A percentile compares a stretch with the other conserved stretches of the same genome.
phyloP scores from a whole-genome alignment of 306 rosid species.

The Dalbergia cultrata region DNA sequence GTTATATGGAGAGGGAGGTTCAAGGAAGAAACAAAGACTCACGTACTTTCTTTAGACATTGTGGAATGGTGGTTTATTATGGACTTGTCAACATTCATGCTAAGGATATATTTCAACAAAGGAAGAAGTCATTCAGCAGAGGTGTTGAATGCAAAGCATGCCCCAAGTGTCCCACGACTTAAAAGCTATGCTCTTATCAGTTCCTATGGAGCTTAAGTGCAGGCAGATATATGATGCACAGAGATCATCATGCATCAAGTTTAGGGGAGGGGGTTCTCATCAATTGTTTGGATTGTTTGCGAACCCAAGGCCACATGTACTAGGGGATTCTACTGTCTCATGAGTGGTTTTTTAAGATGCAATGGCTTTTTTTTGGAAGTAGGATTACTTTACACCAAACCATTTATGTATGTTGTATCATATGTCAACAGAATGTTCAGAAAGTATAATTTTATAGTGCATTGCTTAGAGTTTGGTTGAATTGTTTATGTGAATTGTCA shows the following conservation, averaged over 20 bases:
- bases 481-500: constrained; percentile 36
- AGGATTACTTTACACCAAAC: constrained; percentile 42
- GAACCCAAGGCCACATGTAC: too few species aligned
- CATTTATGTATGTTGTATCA: constrained; percentile 49
- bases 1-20: constrained; percentile 91
- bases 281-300: too few species aligned
- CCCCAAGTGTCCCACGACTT: too few species aligned
- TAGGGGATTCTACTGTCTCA: constrained; percentile 50
- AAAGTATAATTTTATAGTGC: constrained; percentile 51
- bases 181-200: too few species aligned
- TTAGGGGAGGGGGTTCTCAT: too few species aligned
- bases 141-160: too few species aligned
- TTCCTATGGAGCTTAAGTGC: too few species aligned
- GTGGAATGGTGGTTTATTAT: too few species aligned
- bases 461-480: constrained; percentile 46
- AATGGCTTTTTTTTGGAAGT: constrained; percentile 45
- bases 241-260: constrained; percentile 3
- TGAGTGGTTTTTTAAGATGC: constrained; percentile 54
- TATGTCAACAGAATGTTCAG: constrained; percentile 47
- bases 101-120: neutral
- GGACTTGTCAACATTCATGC: too few species aligned
- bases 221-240: constrained; percentile 10
- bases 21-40: constrained; percentile 92
- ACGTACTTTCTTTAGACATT: constrained; percentile 71
- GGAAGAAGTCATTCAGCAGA: neutral